A percentile compares a stretch with the other conserved stretches of the same genome.
These are phyloP conservation scores for Cruciata laevipes DNA, from an alignment of 257 asterid genomes.

Conservation along the genomic window DNA sequence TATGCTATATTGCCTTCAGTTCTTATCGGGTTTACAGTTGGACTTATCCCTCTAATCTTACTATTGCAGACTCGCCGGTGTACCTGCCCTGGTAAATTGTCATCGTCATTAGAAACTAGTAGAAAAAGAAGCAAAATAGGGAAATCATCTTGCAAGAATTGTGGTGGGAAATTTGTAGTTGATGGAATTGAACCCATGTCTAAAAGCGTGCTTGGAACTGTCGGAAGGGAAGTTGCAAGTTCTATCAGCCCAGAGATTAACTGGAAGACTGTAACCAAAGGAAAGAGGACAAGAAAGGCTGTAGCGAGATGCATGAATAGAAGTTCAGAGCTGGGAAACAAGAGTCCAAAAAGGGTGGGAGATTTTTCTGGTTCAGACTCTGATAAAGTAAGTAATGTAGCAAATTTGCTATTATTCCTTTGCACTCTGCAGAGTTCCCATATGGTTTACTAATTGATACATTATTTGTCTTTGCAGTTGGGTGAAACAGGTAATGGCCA, in stretches of 20 bases:
- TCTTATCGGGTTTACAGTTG: not conserved
- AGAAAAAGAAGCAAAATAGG: slow-evolving; percentile 19
- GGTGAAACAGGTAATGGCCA: slow-evolving; percentile 34
- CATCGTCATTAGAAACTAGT: slow-evolving; percentile 15
- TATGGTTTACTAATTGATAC: not conserved
- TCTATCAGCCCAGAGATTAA: slow-evolving; percentile 40
- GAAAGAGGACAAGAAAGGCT: slow-evolving; percentile 61
- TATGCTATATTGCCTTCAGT: not conserved
- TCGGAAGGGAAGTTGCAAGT: slow-evolving; percentile 45
- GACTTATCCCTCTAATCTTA: not conserved
- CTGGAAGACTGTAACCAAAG: slow-evolving; percentile 70
- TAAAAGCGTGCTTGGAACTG: slow-evolving; percentile 40
- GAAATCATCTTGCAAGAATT: slow-evolving; percentile 20
- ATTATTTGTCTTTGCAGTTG: slow-evolving; percentile 31
- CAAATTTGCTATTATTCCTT: not conserved
- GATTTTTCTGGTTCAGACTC: slow-evolving; percentile 65
- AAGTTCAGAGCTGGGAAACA: slow-evolving; percentile 27
- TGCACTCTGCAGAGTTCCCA: not conserved
- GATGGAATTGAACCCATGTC: slow-evolving; percentile 39
- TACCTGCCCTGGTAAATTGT: slow-evolving; percentile 27
- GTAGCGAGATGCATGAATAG: slow-evolving; percentile 43
- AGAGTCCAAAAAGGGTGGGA: slow-evolving; percentile 67
- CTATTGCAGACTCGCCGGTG: slow-evolving; percentile 32
- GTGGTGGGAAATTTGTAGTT: slow-evolving; percentile 34
- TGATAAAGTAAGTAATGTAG: slow-evolving; percentile 47